Conservation (phyloP, 345 rosid species). For the Arabidopsis arenosa region DNA sequence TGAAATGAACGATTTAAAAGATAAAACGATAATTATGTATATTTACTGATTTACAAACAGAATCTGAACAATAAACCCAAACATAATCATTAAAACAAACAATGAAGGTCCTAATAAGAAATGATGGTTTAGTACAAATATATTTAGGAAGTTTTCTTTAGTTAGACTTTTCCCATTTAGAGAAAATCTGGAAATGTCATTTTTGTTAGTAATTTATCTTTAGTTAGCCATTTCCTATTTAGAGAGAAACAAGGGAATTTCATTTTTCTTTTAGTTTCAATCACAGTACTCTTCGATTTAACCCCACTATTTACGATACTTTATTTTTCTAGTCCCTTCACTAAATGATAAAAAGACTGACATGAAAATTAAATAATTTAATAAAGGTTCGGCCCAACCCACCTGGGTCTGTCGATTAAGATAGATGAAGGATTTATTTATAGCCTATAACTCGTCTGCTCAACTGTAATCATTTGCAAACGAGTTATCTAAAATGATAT, state of each 20-base stretch:
- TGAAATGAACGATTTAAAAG: neutral
- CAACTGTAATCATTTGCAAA: too few species aligned
- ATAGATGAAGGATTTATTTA: neutral
- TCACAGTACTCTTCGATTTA: slow-evolving; percentile 32
- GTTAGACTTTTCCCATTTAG: neutral
- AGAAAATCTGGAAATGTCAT: neutral
- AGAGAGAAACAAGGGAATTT: neutral
- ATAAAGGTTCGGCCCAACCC: slow-evolving; percentile 36
- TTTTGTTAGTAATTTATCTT: neutral
- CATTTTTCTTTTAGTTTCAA: neutral
- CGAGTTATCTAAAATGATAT: too few species aligned
- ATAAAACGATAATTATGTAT: neutral
- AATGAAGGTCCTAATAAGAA: slow-evolving; percentile 9
- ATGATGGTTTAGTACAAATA: slow-evolving; percentile 1
- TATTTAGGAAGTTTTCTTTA: neutral
- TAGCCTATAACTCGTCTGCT: too few species aligned
- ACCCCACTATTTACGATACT: slow-evolving; percentile 33
- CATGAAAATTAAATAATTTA: neutral
- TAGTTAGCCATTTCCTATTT: neutral
- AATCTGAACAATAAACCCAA: neutral
- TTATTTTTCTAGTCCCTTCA: slow-evolving; percentile 11
- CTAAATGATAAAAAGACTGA: slow-evolving; percentile 20
- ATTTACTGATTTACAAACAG: neutral
- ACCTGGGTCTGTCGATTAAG: slow-evolving; percentile 32
- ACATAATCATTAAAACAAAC: slow-evolving; percentile 9